Evolutionary conservation across 441 rosid genomes (phyloP).

Genomic region (Erodium moschatum): DNA sequence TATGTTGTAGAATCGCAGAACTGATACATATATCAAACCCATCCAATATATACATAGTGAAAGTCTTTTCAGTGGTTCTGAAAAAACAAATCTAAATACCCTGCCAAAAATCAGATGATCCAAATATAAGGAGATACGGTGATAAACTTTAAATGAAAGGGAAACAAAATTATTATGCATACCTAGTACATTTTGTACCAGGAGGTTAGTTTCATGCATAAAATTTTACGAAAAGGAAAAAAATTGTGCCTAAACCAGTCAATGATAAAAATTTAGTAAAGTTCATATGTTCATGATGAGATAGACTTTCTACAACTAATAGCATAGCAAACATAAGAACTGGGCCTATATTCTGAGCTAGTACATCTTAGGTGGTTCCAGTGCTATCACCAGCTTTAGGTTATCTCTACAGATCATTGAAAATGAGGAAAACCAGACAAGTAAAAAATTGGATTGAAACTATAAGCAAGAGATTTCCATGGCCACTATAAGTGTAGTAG

Average conservation of each 20-base stretch:
- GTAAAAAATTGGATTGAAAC: background rate
- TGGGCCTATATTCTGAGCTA: background rate
- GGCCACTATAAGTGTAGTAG: background rate
- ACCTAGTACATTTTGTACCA: background rate
- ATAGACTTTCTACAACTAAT: background rate
- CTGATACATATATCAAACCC: slow-evolving; percentile 54
- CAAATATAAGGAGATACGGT: slow-evolving; percentile 24
- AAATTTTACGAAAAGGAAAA: background rate
- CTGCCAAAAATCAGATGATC: slow-evolving; percentile 31
- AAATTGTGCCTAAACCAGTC: background rate
- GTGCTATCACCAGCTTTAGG: background rate
- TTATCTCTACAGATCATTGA: background rate
- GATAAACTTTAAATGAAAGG: background rate
- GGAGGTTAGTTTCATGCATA: background rate
- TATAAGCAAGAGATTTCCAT: background rate
- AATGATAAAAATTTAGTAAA: background rate
- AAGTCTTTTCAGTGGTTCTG: slow-evolving; percentile 71
- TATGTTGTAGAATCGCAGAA: slow-evolving; percentile 63
- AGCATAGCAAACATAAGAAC: slow-evolving; percentile 4
- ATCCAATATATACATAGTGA: slow-evolving; percentile 77
- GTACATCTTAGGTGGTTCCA: background rate
- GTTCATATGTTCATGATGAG: slow-evolving; percentile 8
- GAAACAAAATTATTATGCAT: background rate
- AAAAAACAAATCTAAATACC: slow-evolving; percentile 62
- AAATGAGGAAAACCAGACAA: slow-evolving; percentile 3